Conservation (phyloP, 495 filamentous ascomycete genomes). For the Penicillium fimorum region DNA sequence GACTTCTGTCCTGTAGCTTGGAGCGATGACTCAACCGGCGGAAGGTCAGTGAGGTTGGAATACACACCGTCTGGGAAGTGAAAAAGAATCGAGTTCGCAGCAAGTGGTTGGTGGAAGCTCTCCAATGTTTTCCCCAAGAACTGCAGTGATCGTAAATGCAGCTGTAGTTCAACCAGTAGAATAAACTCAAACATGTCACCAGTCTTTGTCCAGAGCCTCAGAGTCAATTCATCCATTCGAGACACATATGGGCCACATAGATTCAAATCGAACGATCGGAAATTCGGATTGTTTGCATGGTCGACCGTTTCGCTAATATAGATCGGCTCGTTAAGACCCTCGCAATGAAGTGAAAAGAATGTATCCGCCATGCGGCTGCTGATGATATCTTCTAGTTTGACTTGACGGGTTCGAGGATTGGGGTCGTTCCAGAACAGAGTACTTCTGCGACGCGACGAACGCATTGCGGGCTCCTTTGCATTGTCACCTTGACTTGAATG, state of each 20-base stretch:
- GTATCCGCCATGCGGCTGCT: conserved; percentile 75
- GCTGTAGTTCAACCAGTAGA: conserved; percentile 67
- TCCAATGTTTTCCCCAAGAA: conserved; percentile 79
- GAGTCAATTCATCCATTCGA: conserved; percentile 57
- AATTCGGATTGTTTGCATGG: conserved; percentile 85
- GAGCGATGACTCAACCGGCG: conserved; percentile 38
- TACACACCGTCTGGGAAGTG: conserved; percentile 89
- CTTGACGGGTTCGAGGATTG: conserved; percentile 67
- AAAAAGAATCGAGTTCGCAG: conserved; percentile 81
- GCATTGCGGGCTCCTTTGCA: conserved; percentile 23
- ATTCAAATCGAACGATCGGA: conserved; percentile 80
- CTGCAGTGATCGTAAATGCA: conserved; percentile 69
- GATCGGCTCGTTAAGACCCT: conserved; percentile 63
- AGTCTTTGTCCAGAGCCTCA: conserved; percentile 77
- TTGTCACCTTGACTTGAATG: conserved; percentile 25
- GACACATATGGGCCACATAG: conserved; percentile 63
- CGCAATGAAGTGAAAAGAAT: conserved; percentile 84
- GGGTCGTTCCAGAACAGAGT: conserved; percentile 65
- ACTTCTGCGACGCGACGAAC: conserved; percentile 60
- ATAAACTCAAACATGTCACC: conserved; percentile 56
- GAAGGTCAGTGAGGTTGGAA: conserved; percentile 63
- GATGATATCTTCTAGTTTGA: conserved; percentile 70
- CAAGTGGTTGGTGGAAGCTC: conserved; percentile 71
- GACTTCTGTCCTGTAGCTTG: conserved; percentile 15
- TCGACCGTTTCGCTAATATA: conserved; percentile 86